Evolutionary conservation across 2,329 filamentous ascomycete species (phyloP).

Genomic region (Arthrinium puccinioides): DNA sequence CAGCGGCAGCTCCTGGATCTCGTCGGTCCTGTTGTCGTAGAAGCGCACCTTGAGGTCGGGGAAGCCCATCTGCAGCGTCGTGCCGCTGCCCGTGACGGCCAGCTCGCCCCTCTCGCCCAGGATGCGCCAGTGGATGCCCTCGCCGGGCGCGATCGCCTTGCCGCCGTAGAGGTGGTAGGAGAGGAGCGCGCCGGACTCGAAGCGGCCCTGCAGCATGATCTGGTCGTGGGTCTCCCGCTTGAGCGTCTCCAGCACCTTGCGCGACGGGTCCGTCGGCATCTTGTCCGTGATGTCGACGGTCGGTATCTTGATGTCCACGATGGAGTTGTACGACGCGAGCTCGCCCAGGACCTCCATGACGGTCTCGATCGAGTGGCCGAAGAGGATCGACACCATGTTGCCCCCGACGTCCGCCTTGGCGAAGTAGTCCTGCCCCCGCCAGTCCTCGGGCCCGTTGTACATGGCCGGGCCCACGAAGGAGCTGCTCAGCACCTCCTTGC

Average conservation of each 20-base stretch:
- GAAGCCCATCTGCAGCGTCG: conserved; percentile 1
- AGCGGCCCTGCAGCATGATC: not conserved
- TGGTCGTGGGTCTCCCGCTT: conserved; percentile 1
- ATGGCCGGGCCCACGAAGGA: not conserved
- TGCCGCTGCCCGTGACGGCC: not conserved
- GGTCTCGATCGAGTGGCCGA: conserved; percentile 1
- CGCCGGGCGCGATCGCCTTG: no score
- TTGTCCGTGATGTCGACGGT: not conserved
- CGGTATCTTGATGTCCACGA: not conserved
- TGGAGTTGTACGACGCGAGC: not conserved
- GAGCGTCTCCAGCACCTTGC: not conserved
- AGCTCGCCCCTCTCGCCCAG: conserved; percentile 3
- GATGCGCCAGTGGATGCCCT: conserved; percentile 2
- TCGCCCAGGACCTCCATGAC: not conserved
- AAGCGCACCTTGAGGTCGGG: not conserved
- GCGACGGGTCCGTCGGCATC: not conserved
- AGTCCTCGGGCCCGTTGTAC: not conserved
- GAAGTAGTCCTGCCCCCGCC: not conserved
- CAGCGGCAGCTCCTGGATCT: not conserved
- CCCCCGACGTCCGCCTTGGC: conserved; percentile 1
- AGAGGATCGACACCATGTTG: conserved; percentile 1
- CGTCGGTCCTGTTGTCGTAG: not conserved
- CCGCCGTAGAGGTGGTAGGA: conserved; percentile 1
- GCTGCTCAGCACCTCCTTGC: conserved; percentile 1
- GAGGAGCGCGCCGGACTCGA: not conserved